These are phyloP conservation scores for Sphagnum fallax DNA, from an alignment of 228 moss, liverwort and hornwort species.

Conservation along the genomic window DNA sequence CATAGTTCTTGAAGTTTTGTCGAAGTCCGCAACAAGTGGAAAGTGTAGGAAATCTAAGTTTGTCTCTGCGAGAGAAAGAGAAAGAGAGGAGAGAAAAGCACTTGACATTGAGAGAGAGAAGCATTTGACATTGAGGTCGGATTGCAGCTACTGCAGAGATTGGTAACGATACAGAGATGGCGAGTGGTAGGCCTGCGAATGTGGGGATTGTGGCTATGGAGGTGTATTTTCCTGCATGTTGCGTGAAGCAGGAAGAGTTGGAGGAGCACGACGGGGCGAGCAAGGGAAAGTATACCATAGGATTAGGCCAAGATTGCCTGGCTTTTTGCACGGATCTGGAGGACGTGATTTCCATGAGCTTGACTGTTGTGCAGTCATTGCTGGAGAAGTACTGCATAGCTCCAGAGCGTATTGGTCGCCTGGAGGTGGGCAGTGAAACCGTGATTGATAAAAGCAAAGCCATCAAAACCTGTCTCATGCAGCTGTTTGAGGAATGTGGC, in stretches of 20 bases:
- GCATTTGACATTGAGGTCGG: too few species aligned
- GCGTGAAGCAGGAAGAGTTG: conserved; percentile 65
- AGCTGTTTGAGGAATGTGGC: conserved; percentile 86
- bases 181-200: conserved; percentile 40
- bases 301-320: conserved; percentile 72
- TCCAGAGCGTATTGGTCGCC: conserved; percentile 72
- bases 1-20: too few species aligned
- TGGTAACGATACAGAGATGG: too few species aligned
- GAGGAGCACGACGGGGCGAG: conserved; percentile 74
- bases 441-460: conserved; percentile 98
- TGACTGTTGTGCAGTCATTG: conserved; percentile 77
- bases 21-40: too few species aligned
- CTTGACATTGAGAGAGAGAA: too few species aligned
- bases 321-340: conserved; percentile 82
- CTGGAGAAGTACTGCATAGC: conserved; percentile 71
- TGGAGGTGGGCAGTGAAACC: conserved; percentile 97
- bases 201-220: conserved; percentile 89
- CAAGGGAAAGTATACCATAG: conserved; percentile 88
- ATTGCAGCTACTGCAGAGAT: too few species aligned
- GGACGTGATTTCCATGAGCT: conserved; percentile 76
- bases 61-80: too few species aligned
- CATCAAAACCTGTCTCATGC: conserved; percentile 89
- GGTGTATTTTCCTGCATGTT: conserved; percentile 75
- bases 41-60: too few species aligned
- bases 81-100: too few species aligned